Evolutionary conservation across 225 moss, liverwort and hornwort species (phyloP), one percentile per base, ranked within the genome.

Genomic region (Sphagnum tenellum): DNA sequence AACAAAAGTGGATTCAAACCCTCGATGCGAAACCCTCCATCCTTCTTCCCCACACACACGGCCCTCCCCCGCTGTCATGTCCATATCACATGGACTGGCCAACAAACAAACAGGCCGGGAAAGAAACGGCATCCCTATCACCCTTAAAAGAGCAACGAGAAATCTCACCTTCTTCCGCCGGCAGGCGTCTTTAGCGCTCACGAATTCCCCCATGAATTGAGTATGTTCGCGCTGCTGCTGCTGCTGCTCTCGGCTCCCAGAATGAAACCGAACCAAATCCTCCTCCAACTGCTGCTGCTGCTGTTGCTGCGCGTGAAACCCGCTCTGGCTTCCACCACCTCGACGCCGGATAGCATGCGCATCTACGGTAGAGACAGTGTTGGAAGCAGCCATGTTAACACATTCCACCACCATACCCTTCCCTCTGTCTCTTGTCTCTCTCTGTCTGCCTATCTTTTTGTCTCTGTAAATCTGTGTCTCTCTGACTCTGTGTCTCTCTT

Each of bases 361-460:
- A 72, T 74, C 73, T 71, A 85, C 85, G 49, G 74, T 78, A 13
- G 81, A 81, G 78, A 78, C 76, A 78, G 81, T 78, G 9, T 85
- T 85, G 64, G 85, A 81, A 78, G 81, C 81, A 61, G 85, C 85
- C 85, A 85, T 85, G 29, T 85, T 78, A 78, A 73, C 75, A 79
- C 81, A 81, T 85, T 81, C 81, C 85, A 85, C 78, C 85, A 85
- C 80, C 84, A 84, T 79, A 29, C 29, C 29, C 29, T 29, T 29
- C 29, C 29, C 29, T 29, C 29, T 29, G 29, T 29, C 29, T 29
- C 29, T 29, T 29, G 29, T 29, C 29, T 29, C 29, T 29, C 0
- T 29, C 29, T 29, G 29, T 29, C 29, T 29, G 29, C 1, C 29
- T 29, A 29, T 29, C 29, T 29, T 29, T 29, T 29, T 29, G 29